Evolutionary conservation across 2,329 filamentous ascomycete genomes (phyloP).

Genomic region (Microsporum ferrugineum): DNA sequence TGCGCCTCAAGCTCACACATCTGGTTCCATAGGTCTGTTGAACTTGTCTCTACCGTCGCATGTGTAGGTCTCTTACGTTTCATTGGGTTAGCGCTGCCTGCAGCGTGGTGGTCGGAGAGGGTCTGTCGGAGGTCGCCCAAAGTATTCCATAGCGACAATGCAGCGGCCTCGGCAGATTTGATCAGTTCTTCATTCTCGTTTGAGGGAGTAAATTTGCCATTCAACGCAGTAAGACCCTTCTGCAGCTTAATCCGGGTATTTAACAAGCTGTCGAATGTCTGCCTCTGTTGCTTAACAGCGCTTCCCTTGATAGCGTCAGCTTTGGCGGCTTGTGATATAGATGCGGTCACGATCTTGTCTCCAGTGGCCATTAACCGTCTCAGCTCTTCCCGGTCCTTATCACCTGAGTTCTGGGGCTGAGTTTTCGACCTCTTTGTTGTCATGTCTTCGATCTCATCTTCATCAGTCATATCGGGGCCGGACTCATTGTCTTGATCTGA

Average conservation of each 20-base stretch:
- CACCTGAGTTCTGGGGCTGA: slow-evolving; percentile 17
- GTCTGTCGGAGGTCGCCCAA: slow-evolving; percentile 37
- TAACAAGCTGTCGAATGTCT: slow-evolving; percentile 74
- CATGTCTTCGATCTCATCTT: slow-evolving; percentile 17
- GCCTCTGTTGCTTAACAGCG: slow-evolving; percentile 76
- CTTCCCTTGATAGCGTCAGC: slow-evolving; percentile 73
- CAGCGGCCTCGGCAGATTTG: slow-evolving; percentile 73
- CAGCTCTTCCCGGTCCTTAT: slow-evolving; percentile 46
- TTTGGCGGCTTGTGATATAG: slow-evolving; percentile 55
- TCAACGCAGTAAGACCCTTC: slow-evolving; percentile 65
- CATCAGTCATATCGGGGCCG: slow-evolving; percentile 18
- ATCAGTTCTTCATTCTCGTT: slow-evolving; percentile 38
- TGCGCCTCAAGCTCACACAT: slow-evolving; percentile 56
- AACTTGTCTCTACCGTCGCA: slow-evolving; percentile 41
- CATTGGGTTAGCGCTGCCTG: slow-evolving; percentile 22
- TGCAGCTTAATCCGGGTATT: slow-evolving; percentile 88
- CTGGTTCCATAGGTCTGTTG: slow-evolving; percentile 58
- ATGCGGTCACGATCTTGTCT: slow-evolving; percentile 54
- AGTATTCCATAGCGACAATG: slow-evolving; percentile 72
- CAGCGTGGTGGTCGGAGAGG: slow-evolving; percentile 28
- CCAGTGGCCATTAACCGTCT: slow-evolving; percentile 57
- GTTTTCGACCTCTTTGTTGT: slow-evolving; percentile 17
- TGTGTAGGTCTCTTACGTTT: slow-evolving; percentile 43
- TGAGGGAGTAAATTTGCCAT: slow-evolving; percentile 27
- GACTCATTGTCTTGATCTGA: slow-evolving; percentile 20